These are phyloP conservation scores for Lunularia cruciata DNA, from an alignment of 225 moss, liverwort and hornwort genomes.

Conservation along the genomic window DNA sequence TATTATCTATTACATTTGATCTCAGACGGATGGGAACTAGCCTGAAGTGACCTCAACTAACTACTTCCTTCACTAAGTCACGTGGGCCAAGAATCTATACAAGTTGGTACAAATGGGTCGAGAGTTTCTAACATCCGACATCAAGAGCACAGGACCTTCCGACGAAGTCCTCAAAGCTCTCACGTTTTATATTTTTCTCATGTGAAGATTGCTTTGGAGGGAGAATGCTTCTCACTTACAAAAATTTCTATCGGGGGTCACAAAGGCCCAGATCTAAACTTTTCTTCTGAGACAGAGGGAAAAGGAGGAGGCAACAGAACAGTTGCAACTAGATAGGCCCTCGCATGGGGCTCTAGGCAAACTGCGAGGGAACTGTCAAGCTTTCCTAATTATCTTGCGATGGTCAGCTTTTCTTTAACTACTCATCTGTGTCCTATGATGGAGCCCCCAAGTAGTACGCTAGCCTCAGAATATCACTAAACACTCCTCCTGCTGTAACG, in stretches of 20 bases:
- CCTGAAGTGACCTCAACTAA: too few relatives aligned
- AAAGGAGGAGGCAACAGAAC: not conserved
- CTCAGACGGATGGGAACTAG: too few relatives aligned
- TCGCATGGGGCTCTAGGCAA: not conserved
- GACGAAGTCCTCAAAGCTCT: not conserved
- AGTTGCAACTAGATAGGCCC: not conserved
- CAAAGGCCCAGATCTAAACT: not conserved
- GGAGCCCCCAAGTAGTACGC: constrained; percentile 84
- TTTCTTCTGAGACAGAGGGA: not conserved
- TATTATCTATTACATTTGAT: too few relatives aligned
- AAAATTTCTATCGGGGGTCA: constrained; percentile 11
- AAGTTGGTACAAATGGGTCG: too few relatives aligned
- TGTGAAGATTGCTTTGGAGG: not conserved
- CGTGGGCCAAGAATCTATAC: too few relatives aligned
- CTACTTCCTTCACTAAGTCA: too few relatives aligned
- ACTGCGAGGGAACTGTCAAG: not conserved
- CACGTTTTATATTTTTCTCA: constrained; percentile 13
- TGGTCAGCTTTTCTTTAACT: not conserved
- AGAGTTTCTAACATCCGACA: constrained; percentile 13
- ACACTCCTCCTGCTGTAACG: constrained; percentile 92
- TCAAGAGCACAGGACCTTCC: not conserved
- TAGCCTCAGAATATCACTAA: constrained; percentile 77
- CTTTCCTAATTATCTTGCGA: not conserved
- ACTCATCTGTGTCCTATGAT: constrained; percentile 26
- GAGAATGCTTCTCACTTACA: not conserved